Conservation (phyloP, 306 rosid species). For the Gleditsia sinensis region DNA sequence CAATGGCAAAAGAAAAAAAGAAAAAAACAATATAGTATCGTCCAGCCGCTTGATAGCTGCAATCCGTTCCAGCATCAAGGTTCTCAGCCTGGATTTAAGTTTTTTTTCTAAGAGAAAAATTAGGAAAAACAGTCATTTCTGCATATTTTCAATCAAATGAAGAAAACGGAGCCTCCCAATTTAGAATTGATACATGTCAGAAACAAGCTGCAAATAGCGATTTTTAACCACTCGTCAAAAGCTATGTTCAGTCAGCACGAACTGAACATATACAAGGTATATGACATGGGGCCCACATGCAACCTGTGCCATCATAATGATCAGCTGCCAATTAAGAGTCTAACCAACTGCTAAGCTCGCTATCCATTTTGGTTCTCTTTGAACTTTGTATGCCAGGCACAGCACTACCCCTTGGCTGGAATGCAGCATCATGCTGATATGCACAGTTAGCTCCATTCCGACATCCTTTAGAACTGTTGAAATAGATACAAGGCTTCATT, state of each 20-base stretch:
- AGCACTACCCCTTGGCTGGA: slow-evolving; percentile 57
- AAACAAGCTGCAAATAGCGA: slow-evolving; percentile 22
- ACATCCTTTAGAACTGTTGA: slow-evolving; percentile 90
- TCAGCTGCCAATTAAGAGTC: background rate
- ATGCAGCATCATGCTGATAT: slow-evolving; percentile 73
- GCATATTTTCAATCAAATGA: slow-evolving; percentile 25
- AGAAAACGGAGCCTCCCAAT: slow-evolving; percentile 38
- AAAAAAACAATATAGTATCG: background rate
- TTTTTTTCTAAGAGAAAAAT: background rate
- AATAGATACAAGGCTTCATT: slow-evolving; percentile 91
- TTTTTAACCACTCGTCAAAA: slow-evolving; percentile 20
- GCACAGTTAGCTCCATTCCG: slow-evolving; percentile 84
- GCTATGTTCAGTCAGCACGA: background rate
- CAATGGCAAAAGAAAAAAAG: background rate
- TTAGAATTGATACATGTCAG: slow-evolving; percentile 41
- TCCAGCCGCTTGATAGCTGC: slow-evolving; percentile 26
- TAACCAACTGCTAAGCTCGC: slow-evolving; percentile 76
- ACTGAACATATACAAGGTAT: background rate
- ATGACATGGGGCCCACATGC: slow-evolving; percentile 26
- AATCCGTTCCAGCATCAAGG: slow-evolving; percentile 18
- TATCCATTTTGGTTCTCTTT: slow-evolving; percentile 82
- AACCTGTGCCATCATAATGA: slow-evolving; percentile 15
- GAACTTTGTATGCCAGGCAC: slow-evolving; percentile 54
- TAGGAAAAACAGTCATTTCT: slow-evolving; percentile 26
- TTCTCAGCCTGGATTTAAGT: slow-evolving; percentile 15